phyloP scores from a whole-genome alignment of 73 alveolate species.

The Symbiodinium natans region DNA sequence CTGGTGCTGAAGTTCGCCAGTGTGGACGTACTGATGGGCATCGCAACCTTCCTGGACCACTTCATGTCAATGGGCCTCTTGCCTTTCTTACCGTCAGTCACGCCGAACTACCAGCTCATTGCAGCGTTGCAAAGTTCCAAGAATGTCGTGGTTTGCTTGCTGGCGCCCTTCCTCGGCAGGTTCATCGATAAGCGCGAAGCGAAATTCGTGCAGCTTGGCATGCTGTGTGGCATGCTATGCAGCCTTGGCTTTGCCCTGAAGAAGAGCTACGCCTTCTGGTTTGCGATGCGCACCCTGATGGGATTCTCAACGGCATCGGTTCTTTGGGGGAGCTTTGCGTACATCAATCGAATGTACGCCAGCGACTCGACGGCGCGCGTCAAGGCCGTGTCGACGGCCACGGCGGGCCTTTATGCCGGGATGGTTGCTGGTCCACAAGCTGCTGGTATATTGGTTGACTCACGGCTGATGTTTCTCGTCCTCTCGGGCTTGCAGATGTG shows the following conservation, averaged over 20 bases:
- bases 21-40: constrained; percentile 1
- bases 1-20: background rate
- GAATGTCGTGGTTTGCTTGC: background rate
- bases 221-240: too few species aligned
- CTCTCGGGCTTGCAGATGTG: background rate
- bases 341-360: too few species aligned
- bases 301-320: too few species aligned
- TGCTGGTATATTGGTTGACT: constrained; percentile 2
- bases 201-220: too few species aligned
- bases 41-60: background rate
- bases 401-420: too few species aligned
- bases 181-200: background rate
- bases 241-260: too few species aligned
- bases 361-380: too few species aligned
- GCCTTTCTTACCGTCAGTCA: background rate
- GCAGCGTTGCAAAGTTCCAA: constrained; percentile 4
- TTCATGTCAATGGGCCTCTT: constrained; percentile 7
- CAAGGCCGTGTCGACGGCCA: too few species aligned
- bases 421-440: background rate
- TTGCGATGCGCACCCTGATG: too few species aligned
- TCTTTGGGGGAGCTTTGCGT: too few species aligned
- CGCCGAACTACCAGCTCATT: constrained; percentile 10
- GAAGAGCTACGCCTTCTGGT: too few species aligned
- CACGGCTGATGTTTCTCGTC: background rate
- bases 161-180: constrained; percentile 13